Evolutionary conservation across 352 stramenopile species (phyloP).

Genomic region (Saprolegnia parasitica): DNA sequence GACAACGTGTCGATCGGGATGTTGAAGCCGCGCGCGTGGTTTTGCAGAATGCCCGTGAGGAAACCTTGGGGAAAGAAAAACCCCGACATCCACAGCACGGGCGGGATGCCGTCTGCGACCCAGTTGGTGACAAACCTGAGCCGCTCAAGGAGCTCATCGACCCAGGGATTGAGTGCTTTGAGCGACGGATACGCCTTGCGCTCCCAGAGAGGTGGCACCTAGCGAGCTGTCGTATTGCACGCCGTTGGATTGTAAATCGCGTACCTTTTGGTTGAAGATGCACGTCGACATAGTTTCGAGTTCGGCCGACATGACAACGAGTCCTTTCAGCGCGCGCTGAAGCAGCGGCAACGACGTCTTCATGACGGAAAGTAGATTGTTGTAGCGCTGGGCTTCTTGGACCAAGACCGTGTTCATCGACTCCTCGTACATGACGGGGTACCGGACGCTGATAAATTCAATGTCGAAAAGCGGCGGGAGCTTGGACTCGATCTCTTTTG

Average conservation of each 20-base stretch:
- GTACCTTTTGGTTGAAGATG: constrained; percentile 79
- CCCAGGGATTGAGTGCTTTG: constrained; percentile 85
- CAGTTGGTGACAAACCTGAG: constrained; percentile 66
- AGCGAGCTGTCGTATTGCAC: constrained; percentile 37
- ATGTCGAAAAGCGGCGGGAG: constrained; percentile 67
- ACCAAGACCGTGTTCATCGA: constrained; percentile 95
- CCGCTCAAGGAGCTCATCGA: constrained; percentile 79
- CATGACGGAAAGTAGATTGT: constrained; percentile 70
- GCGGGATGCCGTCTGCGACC: constrained; percentile 68
- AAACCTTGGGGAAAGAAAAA: constrained; percentile 92
- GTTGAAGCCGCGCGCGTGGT: constrained; percentile 84
- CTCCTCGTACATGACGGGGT: constrained; percentile 89
- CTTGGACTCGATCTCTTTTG: constrained; percentile 59
- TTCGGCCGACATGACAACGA: constrained; percentile 84
- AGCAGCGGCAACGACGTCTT: constrained; percentile 57
- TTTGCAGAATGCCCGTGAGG: constrained; percentile 90
- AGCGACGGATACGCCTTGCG: constrained; percentile 86
- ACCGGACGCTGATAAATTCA: constrained; percentile 70
- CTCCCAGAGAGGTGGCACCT: constrained; percentile 82
- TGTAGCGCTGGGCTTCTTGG: constrained; percentile 82
- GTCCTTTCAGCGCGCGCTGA: constrained; percentile 61
- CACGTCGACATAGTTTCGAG: constrained; percentile 81
- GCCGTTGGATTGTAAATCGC: background rate
- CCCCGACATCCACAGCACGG: constrained; percentile 86
- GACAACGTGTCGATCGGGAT: constrained; percentile 90